Percentiles rank a stretch among this genome's conserved stretches.
Conservation (phyloP, 2,329 filamentous ascomycete genomes). For the Cryphonectria parasitica region DNA sequence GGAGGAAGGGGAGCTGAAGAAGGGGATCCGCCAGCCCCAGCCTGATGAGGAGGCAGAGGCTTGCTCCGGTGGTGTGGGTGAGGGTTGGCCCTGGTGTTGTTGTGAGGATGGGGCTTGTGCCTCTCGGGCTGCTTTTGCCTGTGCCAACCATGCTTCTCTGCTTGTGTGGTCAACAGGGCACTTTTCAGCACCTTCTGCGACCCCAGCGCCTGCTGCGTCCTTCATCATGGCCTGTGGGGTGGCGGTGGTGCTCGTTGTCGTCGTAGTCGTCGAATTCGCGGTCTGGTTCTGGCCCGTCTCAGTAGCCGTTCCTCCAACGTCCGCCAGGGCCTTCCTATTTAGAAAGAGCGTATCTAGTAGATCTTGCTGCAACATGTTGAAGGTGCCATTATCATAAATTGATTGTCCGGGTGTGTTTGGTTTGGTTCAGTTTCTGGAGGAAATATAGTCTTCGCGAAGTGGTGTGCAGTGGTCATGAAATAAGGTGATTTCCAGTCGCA, state of each 20-base stretch:
- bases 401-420: neutral
- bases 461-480: neutral
- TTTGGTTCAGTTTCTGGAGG: neutral
- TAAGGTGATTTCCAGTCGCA: neutral
- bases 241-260: neutral
- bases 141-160: conserved; percentile 82
- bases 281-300: neutral
- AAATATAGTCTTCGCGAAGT: neutral
- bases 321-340: conserved; percentile 27
- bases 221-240: conserved; percentile 4
- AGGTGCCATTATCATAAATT: conserved; percentile 17
- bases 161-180: conserved; percentile 93
- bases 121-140: conserved; percentile 59
- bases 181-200: conserved; percentile 40
- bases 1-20: conserved; percentile 40
- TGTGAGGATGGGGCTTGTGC: conserved; percentile 30
- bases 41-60: conserved; percentile 42
- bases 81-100: conserved; percentile 35
- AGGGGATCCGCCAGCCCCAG: conserved; percentile 46
- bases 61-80: neutral
- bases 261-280: neutral
- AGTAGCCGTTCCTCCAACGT: conserved; percentile 14
- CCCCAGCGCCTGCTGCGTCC: neutral
- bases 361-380: conserved; percentile 28
- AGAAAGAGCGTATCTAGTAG: conserved; percentile 28